Percentiles rank a stretch among this genome's conserved stretches.
Conservation (phyloP, 495 filamentous ascomycete genomes). For the Penicillium bovifimosum region DNA sequence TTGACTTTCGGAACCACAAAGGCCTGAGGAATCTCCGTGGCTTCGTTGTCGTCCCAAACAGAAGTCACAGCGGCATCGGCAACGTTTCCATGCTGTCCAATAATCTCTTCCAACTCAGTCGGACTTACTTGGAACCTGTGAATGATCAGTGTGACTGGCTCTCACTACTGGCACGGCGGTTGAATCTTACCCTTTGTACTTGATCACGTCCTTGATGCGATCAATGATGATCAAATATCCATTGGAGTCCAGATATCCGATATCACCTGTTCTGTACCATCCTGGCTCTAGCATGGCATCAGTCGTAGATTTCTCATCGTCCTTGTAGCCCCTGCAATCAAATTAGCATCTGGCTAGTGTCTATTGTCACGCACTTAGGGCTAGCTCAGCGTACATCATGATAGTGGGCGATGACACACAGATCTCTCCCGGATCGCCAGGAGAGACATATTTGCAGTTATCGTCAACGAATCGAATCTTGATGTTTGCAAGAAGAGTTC, state of each 20-base stretch:
- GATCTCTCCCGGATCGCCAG: slow-evolving; percentile 8
- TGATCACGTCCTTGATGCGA: slow-evolving; percentile 35
- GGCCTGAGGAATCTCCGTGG: slow-evolving; percentile 69
- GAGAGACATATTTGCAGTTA: slow-evolving; percentile 3
- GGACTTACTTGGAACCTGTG: slow-evolving; percentile 33
- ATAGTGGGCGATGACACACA: slow-evolving; percentile 3
- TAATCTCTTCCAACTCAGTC: slow-evolving; percentile 27
- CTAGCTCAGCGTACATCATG: slow-evolving; percentile 5
- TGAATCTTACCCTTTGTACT: slow-evolving; percentile 28
- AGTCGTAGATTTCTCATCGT: not conserved
- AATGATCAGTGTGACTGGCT: not conserved
- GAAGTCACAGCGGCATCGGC: slow-evolving; percentile 24
- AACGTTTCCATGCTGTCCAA: slow-evolving; percentile 22
- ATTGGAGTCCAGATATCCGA: slow-evolving; percentile 42
- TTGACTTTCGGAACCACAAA: slow-evolving; percentile 54
- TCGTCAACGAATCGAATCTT: slow-evolving; percentile 10
- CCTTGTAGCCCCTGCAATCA: slow-evolving; percentile 4
- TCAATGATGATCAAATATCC: slow-evolving; percentile 31
- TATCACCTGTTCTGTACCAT: slow-evolving; percentile 53
- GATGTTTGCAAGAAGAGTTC: slow-evolving; percentile 8
- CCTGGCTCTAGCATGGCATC: slow-evolving; percentile 19
- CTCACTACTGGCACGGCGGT: not conserved
- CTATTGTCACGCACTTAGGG: not conserved
- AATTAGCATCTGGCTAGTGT: not conserved
- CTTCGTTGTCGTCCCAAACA: slow-evolving; percentile 52